These are phyloP conservation scores for Yamadazyma insecticola DNA, from an alignment of 805 yeast species.

Conservation along the genomic window DNA sequence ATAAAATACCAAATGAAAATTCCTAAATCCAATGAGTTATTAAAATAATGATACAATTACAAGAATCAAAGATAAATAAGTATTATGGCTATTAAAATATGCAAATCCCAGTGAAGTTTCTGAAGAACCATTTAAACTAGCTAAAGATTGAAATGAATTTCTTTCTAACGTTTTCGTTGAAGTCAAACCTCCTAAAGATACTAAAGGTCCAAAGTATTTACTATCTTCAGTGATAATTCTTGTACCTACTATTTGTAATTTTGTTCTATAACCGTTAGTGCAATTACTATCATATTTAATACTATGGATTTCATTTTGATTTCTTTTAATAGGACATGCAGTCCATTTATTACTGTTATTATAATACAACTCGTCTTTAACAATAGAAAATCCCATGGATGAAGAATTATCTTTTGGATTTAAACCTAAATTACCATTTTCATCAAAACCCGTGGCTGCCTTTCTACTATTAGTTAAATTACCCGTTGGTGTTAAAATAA, in stretches of 20 bases:
- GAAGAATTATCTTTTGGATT: not conserved
- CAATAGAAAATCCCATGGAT: constrained; percentile 1
- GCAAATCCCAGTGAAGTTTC: no score
- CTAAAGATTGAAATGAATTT: no score
- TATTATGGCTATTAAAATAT: no score
- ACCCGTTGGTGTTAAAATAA: constrained; percentile 4
- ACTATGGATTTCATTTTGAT: not conserved
- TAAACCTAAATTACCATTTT: constrained; percentile 2
- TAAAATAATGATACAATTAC: no score
- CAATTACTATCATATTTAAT: constrained; percentile 2
- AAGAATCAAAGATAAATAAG: no score
- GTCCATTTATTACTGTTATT: constrained; percentile 2
- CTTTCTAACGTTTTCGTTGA: no score
- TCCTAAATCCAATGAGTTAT: no score
- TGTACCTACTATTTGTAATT: not conserved
- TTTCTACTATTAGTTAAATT: constrained; percentile 1
- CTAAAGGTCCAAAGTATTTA: no score
- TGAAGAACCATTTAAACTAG: no score
- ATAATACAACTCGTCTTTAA: constrained; percentile 1
- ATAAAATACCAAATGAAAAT: no score
- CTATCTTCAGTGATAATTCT: no score
- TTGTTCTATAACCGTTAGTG: constrained; percentile 1
- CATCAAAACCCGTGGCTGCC: constrained; percentile 1
- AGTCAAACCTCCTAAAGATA: no score
- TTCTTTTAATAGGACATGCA: constrained; percentile 3